phyloP scores from a whole-genome alignment of 2,329 filamentous ascomycete species.

The Tolypocladium capitatum region DNA sequence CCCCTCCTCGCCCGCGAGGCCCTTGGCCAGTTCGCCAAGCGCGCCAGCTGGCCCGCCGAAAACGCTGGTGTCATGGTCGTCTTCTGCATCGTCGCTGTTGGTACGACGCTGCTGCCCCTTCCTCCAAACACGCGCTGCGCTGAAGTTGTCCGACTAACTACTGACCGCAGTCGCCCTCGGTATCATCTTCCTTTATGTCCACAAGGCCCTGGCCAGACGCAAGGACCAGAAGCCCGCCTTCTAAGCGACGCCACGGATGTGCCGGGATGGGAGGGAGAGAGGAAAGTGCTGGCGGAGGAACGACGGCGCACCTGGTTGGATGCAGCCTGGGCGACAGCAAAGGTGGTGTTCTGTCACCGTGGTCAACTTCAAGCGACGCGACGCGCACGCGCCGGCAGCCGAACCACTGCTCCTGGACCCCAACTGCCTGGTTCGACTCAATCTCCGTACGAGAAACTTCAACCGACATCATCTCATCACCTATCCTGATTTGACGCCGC shows the following conservation, averaged over 20 bases:
- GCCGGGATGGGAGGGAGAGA: background rate
- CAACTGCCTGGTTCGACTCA: background rate
- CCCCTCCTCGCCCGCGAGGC: constrained; percentile 20
- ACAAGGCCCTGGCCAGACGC: constrained; percentile 19
- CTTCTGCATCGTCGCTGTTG: constrained; percentile 28
- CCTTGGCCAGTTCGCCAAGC: constrained; percentile 25
- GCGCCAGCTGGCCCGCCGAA: constrained; percentile 24
- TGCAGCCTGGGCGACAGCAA: background rate
- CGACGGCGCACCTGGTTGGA: background rate
- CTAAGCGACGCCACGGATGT: constrained; percentile 5
- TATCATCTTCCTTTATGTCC: constrained; percentile 17
- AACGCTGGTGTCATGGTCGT: constrained; percentile 29
- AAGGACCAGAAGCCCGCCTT: constrained; percentile 18
- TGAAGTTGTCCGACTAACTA: background rate
- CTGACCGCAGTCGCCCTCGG: constrained; percentile 16
- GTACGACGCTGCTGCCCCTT: constrained; percentile 12
- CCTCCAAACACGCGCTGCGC: background rate
- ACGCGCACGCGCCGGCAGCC: background rate
- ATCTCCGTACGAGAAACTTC: background rate
- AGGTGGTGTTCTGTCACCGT: background rate
- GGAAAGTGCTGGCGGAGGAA: background rate
- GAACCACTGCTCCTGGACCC: background rate
- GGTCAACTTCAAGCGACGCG: background rate
- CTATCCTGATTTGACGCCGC: background rate
- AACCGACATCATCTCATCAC: background rate